Evolutionary conservation across 2,329 filamentous ascomycete species (phyloP), one percentile per base, ranked within the genome.

Genomic region (Penicillium nordicum): DNA sequence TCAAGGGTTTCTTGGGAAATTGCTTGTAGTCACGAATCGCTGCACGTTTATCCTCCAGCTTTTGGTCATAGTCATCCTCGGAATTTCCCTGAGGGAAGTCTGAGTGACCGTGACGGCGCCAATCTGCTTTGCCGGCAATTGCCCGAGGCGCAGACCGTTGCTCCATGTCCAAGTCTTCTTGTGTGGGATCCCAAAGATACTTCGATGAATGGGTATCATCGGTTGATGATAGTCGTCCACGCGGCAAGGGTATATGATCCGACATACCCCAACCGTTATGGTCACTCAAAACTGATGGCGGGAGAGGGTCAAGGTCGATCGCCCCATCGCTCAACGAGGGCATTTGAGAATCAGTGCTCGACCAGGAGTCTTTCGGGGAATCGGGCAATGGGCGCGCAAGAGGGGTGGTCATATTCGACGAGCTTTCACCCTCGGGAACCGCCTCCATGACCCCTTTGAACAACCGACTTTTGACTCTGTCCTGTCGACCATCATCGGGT

Each of bases 391-490:
- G 80, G 53, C 77, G 74, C 6, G 79, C 82, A 51, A 84, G 74
- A 29, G 82, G 82, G 18, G 82, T 84, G 16, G 81, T 76, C 67
- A 83, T 75, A 61, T 82, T 83, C 2, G 82, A 84, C 16, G 78
- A 78, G 65, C 77, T 82, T 57, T 83, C 81, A 11, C 67, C 57
- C 27, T 78, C 75, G 29, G 69, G 62, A 23, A 69, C 71, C 21
- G 69, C 70, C 46, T 76, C 75, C 54, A 73, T 70, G 5, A 77
- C 70, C 0, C 72, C 73, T 60, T 77, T 78, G 62, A 79, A 77
- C 40, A 79, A 58, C 29, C 72, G 72, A 49, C 67, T 77, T 60
- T 75, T 77, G 40, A 74, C 62, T 57, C 74, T 78, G 21, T 72
- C 73, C 29, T 71, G 65, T 44, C 69, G 69, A 14, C 61, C 69